Percentiles rank a stretch among this genome's conserved stretches.
phyloP scores from a whole-genome alignment of 805 yeast genomes.

The Ogataea angusta region DNA sequence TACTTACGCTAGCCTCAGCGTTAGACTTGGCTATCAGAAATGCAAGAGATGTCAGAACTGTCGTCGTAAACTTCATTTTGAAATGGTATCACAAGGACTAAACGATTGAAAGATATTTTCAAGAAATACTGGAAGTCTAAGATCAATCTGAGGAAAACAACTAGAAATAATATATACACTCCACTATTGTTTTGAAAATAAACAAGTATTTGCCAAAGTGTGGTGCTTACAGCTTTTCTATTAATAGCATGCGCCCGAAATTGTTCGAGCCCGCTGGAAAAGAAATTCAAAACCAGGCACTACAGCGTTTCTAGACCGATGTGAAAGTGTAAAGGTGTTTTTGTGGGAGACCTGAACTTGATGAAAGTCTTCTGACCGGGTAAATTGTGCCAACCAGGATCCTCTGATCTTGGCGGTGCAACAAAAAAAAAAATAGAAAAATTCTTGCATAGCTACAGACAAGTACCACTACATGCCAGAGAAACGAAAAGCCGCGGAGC shows the following conservation, averaged over 20 bases:
- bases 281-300: not conserved
- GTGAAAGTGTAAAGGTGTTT: not conserved
- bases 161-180: conserved; percentile 1
- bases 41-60: conserved; percentile 25
- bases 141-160: conserved; percentile 1
- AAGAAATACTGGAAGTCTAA: conserved; percentile 2
- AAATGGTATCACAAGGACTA: conserved; percentile 3
- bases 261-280: not conserved
- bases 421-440: conserved; percentile 1
- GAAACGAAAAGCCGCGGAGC: conserved; percentile 36
- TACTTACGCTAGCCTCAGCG: conserved; percentile 25
- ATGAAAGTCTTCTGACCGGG: not conserved
- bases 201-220: conserved; percentile 5
- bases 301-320: not conserved
- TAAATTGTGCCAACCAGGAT: not conserved
- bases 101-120: conserved; percentile 3
- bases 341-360: too few species aligned
- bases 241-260: conserved; percentile 1
- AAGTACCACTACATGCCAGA: conserved; percentile 3
- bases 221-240: conserved; percentile 3
- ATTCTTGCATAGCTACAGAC: not conserved
- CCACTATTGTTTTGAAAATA: conserved; percentile 5
- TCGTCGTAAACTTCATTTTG: conserved; percentile 27
- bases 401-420: conserved; percentile 9
- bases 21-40: conserved; percentile 16